phyloP scores from a whole-genome alignment of 306 rosid species.

The Quercus aquifolioides region DNA sequence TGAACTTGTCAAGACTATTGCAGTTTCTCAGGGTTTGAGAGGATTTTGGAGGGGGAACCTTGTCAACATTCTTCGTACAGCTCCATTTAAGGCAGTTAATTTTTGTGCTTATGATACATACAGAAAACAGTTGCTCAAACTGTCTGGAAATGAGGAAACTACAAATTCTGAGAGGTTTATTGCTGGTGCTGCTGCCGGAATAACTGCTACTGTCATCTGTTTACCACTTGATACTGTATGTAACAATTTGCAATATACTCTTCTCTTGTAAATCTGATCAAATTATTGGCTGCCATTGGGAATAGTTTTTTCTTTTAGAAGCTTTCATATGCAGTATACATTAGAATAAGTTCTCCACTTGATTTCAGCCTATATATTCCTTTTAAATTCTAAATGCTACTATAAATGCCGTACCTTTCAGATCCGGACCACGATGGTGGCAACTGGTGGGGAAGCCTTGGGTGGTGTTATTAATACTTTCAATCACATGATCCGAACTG shows the following conservation, averaged over 20 bases:
- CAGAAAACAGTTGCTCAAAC: conserved; percentile 71
- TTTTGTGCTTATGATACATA: conserved; percentile 90
- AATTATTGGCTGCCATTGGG: neutral
- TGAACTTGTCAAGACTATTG: conserved; percentile 64
- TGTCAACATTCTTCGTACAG: conserved; percentile 86
- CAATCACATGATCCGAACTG: conserved; percentile 75
- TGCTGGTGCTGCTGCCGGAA: conserved; percentile 97
- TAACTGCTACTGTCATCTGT: conserved; percentile 78
- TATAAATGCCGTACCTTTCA: conserved; percentile 27
- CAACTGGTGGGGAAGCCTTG: conserved; percentile 94
- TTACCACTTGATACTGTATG: conserved; percentile 96
- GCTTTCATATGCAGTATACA: neutral
- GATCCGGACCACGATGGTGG: conserved; percentile 93
- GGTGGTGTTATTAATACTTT: conserved; percentile 94
- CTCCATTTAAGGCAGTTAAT: conserved; percentile 93
- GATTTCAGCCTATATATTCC: conserved; percentile 4
- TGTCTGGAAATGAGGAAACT: conserved; percentile 72
- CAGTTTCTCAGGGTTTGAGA: conserved; percentile 76
- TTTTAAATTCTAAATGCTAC: conserved; percentile 11
- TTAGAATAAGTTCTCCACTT: neutral
- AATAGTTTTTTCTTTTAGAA: no score
- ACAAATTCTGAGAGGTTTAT: conserved; percentile 85
- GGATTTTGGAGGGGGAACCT: conserved; percentile 98
- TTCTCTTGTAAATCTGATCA: neutral
- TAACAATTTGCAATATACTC: conserved; percentile 15